These are phyloP conservation scores for Prunus padus DNA, from an alignment of 306 rosid genomes.

Conservation along the genomic window DNA sequence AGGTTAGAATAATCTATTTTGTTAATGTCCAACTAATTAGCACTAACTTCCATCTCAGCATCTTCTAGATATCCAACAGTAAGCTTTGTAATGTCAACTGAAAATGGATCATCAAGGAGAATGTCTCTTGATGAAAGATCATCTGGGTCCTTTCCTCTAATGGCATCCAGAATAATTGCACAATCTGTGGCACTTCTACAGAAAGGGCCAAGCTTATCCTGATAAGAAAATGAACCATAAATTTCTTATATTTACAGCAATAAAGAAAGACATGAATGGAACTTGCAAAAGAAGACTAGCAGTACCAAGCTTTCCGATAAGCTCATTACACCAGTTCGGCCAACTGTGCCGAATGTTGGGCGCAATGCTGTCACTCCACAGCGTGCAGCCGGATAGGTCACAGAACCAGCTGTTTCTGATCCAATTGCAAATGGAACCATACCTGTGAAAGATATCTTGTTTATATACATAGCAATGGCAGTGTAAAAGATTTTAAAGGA, in stretches of 20 bases:
- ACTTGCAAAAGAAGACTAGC: background rate
- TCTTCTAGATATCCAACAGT: slow-evolving; percentile 80
- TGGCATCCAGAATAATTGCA: slow-evolving; percentile 59
- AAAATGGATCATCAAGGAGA: slow-evolving; percentile 65
- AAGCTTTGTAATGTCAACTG: slow-evolving; percentile 58
- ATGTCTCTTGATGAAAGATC: slow-evolving; percentile 69
- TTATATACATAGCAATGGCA: background rate
- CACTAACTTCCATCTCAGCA: slow-evolving; percentile 76
- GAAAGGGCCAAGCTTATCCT: slow-evolving; percentile 92
- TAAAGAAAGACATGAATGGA: background rate
- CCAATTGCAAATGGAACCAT: slow-evolving; percentile 92
- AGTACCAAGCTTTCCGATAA: slow-evolving; percentile 82
- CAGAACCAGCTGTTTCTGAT: slow-evolving; percentile 83
- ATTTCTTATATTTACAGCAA: slow-evolving; percentile 8
- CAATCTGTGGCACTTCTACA: slow-evolving; percentile 86
- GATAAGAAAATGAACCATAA: slow-evolving; percentile 30
- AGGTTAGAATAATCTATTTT: background rate
- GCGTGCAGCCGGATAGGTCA: slow-evolving; percentile 72
- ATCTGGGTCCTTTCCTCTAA: slow-evolving; percentile 74
- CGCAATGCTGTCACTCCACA: slow-evolving; percentile 85
- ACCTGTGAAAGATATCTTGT: slow-evolving; percentile 34
- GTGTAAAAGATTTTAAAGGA: too few relatives aligned
- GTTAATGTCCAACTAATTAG: slow-evolving; percentile 2
- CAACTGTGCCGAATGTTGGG: slow-evolving; percentile 75
- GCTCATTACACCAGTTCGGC: slow-evolving; percentile 87